Evolutionary conservation across 225 moss, liverwort and hornwort genomes (phyloP).

Genomic region (Pseudoscleropodium purum): DNA sequence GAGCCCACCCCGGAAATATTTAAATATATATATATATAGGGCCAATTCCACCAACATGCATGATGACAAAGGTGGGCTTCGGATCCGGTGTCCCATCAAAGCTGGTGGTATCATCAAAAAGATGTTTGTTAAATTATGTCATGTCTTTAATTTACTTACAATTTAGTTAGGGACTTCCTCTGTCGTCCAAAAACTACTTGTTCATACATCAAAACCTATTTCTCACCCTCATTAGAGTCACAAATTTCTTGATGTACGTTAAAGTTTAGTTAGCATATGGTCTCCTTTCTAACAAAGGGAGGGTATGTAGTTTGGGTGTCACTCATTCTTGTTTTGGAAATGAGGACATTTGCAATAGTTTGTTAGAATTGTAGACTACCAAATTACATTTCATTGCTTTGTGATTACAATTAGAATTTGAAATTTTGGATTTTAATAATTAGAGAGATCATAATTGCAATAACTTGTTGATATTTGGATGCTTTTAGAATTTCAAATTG

Average conservation of each 20-base stretch:
- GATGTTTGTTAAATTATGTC: not conserved
- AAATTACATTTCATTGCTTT: not conserved
- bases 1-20: not conserved
- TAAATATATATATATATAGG: not conserved
- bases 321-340: not conserved
- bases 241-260: not conserved
- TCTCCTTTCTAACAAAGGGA: no score
- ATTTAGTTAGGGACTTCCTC: not conserved
- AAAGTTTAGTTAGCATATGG: not conserved
- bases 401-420: not conserved
- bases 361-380: not conserved
- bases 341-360: accelerated
- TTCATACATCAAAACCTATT: not conserved
- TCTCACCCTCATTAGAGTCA: not conserved
- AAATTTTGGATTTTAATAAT: not conserved
- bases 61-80: not conserved
- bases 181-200: no score
- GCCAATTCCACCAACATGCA: not conserved
- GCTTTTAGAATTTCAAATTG: not conserved
- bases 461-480: not conserved
- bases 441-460: not conserved
- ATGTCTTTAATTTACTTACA: not conserved
- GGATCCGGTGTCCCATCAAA: not conserved
- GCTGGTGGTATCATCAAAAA: not conserved
- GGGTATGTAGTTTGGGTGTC: not conserved